Percentiles rank a stretch among this genome's conserved stretches.
phyloP scores from a whole-genome alignment of 805 yeast species.

The Candida pseudoglaebosa region DNA sequence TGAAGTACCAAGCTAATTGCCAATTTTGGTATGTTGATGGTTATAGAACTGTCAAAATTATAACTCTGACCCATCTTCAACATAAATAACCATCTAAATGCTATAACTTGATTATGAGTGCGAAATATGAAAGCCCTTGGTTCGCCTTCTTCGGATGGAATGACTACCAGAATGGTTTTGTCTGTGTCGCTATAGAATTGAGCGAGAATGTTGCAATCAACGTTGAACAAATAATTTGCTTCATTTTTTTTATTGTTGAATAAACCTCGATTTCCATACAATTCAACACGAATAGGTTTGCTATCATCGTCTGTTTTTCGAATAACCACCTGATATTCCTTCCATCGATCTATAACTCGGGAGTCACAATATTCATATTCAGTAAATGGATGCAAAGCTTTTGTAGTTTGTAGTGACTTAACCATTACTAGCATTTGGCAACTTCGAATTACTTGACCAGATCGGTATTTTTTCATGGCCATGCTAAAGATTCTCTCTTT shows the following conservation, averaged over 20 bases:
- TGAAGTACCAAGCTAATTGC: constrained; percentile 41
- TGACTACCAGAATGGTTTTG: constrained; percentile 57
- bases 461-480: constrained; percentile 28
- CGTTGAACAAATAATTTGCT: constrained; percentile 4
- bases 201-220: constrained; percentile 29
- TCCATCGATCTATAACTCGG: constrained; percentile 68
- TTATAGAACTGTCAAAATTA: constrained; percentile 20
- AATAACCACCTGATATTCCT: constrained; percentile 70
- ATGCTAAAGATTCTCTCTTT: constrained; percentile 16
- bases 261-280: constrained; percentile 40
- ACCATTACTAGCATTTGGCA: constrained; percentile 70
- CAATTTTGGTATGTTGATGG: constrained; percentile 44
- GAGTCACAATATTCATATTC: constrained; percentile 53
- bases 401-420: constrained; percentile 33
- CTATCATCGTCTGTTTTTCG: constrained; percentile 52
- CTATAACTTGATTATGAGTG: constrained; percentile 47
- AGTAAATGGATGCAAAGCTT: constrained; percentile 23
- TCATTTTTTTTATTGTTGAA: constrained; percentile 26
- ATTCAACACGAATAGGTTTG: constrained; percentile 58
- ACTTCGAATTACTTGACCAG: constrained; percentile 62
- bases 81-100: constrained; percentile 64
- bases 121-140: constrained; percentile 48
- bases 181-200: constrained; percentile 64
- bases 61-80: constrained; percentile 46
- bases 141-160: constrained; percentile 19